phyloP scores from a whole-genome alignment of 805 yeast species.

The Metschnikowia noctiluminum region DNA sequence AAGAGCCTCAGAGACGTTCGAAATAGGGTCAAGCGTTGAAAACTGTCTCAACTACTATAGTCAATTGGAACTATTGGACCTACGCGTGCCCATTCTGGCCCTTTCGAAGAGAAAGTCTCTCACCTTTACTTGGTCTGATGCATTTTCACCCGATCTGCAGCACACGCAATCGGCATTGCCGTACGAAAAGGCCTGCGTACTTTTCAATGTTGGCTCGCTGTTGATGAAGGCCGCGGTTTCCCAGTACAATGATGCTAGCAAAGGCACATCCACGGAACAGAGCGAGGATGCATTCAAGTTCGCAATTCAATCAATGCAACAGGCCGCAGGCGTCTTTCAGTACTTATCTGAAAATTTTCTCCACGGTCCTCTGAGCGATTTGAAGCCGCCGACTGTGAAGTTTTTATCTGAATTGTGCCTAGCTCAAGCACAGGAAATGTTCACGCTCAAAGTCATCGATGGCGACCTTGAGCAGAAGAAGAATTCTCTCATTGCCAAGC shows the following conservation, averaged over 20 bases:
- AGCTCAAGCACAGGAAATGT: slow-evolving; percentile 88
- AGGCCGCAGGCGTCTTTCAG: slow-evolving; percentile 73
- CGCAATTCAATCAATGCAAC: slow-evolving; percentile 61
- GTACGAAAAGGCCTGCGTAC: slow-evolving; percentile 81
- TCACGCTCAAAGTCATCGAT: slow-evolving; percentile 57
- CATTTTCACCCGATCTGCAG: slow-evolving; percentile 46
- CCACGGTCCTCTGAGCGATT: slow-evolving; percentile 83
- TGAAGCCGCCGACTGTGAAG: slow-evolving; percentile 62
- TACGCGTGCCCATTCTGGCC: slow-evolving; percentile 67
- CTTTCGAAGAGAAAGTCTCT: slow-evolving; percentile 43
- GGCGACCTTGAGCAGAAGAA: slow-evolving; percentile 50
- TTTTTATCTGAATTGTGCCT: slow-evolving; percentile 64
- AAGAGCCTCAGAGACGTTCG: slow-evolving; percentile 50
- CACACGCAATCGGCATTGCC: slow-evolving; percentile 77
- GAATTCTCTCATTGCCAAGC: slow-evolving; percentile 68
- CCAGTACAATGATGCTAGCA: slow-evolving; percentile 27
- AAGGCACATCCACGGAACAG: slow-evolving; percentile 20
- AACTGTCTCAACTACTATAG: slow-evolving; percentile 69
- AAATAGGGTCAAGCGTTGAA: slow-evolving; percentile 46
- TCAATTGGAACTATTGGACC: slow-evolving; percentile 73
- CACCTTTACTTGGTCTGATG: slow-evolving; percentile 78
- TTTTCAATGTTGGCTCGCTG: slow-evolving; percentile 74
- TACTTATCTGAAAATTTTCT: slow-evolving; percentile 76
- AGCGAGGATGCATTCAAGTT: slow-evolving; percentile 49
- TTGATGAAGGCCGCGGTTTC: slow-evolving; percentile 47